Base-by-base conservation (phyloP, 2,329 filamentous ascomycete genomes). In the Phoma sp. region DNA sequence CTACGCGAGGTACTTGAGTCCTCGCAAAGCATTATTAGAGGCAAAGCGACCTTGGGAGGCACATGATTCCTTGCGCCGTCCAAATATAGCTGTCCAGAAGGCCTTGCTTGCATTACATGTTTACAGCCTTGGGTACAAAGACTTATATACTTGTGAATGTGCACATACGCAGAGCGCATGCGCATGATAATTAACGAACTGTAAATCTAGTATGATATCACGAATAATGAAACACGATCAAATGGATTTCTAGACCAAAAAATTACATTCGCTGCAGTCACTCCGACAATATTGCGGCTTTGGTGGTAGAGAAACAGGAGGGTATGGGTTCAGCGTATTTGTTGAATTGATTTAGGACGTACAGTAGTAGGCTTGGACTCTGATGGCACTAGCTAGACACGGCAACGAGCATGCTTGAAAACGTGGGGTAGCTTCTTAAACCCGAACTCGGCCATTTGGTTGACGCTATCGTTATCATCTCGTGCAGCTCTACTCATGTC, bases 1-100 rank as follows among this genome's bases (percentile, higher is more conserved):
- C 44, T 74, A 25, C 62, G 69, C 50, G 69, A 72, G 32, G 64
- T 74, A 62, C 58, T 74, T n/a, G 51, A 64, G 36, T 58, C 61
- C 5, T 62, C 67, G 13, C 60, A 70, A 32, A 59, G 42, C n/a
- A 14, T 65, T 14, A 64, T 58, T 8, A 72, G 67, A 56, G 67
- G 66, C 22, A 72, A 70, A 47, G 62, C 60, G n/a, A 47, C 62
- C 8, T 55, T 64, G 4, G 60, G 59, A 24, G 64, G 61, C n/a
- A 52, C 51, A n/a, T 72, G 37, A 65, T 18, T 10, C 30, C 41
- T 23, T 22, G 18, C 44, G 9, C 13, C 11, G 22, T 9, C n/a
- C 22, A 10, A 13, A 29, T 42, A 32, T 55, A 39, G 41, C 27
- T 46, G 23, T 32, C 7, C 22, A 35, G 24, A 41, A 8, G 36